Base-by-base conservation (phyloP, 2,329 filamentous ascomycete genomes). In the Aureobasidium musti region DNA sequence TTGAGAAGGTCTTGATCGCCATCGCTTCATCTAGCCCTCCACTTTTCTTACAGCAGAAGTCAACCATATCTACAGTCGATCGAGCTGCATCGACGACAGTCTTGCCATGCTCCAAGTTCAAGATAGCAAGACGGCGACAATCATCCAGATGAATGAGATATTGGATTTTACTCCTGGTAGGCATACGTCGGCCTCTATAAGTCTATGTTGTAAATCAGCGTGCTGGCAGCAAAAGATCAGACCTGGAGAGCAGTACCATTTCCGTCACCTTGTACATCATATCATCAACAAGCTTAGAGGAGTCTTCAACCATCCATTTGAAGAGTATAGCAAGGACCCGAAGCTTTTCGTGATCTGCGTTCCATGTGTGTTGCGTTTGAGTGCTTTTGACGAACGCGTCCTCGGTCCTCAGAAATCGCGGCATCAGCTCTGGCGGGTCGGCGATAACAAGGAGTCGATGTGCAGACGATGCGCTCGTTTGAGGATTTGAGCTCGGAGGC, bases 81-180 rank as follows among this genome's bases (percentile, higher is more conserved):
- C 6, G 26, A 8, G 53, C 35, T 39, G 8, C 13, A 1, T 28
- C 21, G 23, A 23, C 35, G 8, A 41, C 14, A 5, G 35, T 41
- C 8, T 28, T 41, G 35, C n/a, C 21, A n/a, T 57, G 35, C 17
- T 37, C 3, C 23, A 61, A 19, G 43, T 61, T 43, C n/a, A 17
- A 21, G 2, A 63, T 63, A 2, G 45, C 45, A 6, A 45, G 45
- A 13, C 43, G 28, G 5, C 59, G 59, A 8, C 59, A 63, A 52
- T 63, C 59, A 4, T 63, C 59, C 21, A 63, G n/a, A 30, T 52
- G 59, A 13, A 63, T 10, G 10, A 63, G 45, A 14, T 63, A 63
- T 30, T 63, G 59, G 3, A 63, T 52, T 17, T 63, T 63, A 17
- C 59, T 63, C 13, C 59, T 63, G 1, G 30, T 39, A 7, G 59